phyloP scores from a whole-genome alignment of 2,329 filamentous ascomycete species.

The Zymoseptoria tritici region DNA sequence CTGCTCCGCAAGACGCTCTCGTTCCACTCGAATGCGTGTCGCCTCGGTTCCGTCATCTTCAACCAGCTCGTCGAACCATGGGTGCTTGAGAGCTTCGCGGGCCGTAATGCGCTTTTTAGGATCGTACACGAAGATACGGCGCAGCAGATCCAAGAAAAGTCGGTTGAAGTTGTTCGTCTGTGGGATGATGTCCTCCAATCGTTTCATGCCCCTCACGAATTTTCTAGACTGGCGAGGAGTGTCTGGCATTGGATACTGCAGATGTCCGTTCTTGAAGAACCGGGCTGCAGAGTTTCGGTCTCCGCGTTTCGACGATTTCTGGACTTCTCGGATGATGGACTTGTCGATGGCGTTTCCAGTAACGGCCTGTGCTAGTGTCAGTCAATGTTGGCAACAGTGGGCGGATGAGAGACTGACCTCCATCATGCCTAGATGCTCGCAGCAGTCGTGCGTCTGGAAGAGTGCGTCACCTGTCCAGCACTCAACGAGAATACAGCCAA shows the following conservation, averaged over 20 bases:
- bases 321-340: constrained; percentile 28
- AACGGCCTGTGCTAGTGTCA: constrained; percentile 19
- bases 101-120: constrained; percentile 58
- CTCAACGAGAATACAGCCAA: constrained; percentile 60
- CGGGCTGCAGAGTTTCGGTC: constrained; percentile 24
- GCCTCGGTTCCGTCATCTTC: constrained; percentile 61
- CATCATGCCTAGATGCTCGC: constrained; percentile 64
- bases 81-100: constrained; percentile 57
- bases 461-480: constrained; percentile 62
- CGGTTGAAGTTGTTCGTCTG: constrained; percentile 51
- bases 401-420: constrained; percentile 34
- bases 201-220: constrained; percentile 63
- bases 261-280: constrained; percentile 38
- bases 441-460: constrained; percentile 62
- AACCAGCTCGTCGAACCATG: constrained; percentile 58
- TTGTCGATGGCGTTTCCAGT: constrained; percentile 27
- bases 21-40: constrained; percentile 42
- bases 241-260: constrained; percentile 57
- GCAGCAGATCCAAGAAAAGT: constrained; percentile 55
- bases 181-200: constrained; percentile 54
- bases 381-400: neutral
- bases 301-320: constrained; percentile 20
- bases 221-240: constrained; percentile 57
- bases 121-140: constrained; percentile 59
- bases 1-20: constrained; percentile 20